These are phyloP conservation scores for Rosa lucieae DNA, from an alignment of 306 rosid genomes.

Conservation along the genomic window DNA sequence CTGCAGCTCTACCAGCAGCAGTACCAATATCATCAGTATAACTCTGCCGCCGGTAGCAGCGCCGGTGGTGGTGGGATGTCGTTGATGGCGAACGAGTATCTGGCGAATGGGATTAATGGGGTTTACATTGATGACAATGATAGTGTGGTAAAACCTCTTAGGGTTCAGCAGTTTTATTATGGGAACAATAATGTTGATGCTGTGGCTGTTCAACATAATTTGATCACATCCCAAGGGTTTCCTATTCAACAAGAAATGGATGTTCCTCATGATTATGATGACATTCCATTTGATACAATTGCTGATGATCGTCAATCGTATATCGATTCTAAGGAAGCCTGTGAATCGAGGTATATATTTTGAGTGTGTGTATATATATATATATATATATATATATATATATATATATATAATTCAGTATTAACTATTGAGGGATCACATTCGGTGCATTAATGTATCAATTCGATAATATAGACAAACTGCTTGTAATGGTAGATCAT, in stretches of 20 bases:
- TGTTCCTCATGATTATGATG: conserved; percentile 27
- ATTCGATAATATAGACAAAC: no score
- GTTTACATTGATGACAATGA: conserved; percentile 17
- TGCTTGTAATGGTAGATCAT: no score
- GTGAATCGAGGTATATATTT: conserved; percentile 41
- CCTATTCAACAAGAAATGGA: conserved; percentile 28
- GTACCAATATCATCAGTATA: conserved; percentile 13
- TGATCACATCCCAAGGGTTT: conserved; percentile 5
- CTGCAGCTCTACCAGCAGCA: conserved; percentile 9
- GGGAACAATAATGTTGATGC: conserved; percentile 18
- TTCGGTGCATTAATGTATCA: not conserved
- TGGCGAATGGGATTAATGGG: conserved; percentile 11
- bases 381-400: not conserved
- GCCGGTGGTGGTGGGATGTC: not conserved
- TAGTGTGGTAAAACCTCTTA: conserved; percentile 16
- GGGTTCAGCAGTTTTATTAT: conserved; percentile 14
- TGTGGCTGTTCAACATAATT: conserved; percentile 11
- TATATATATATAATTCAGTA: not conserved
- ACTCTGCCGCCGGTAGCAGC: not conserved
- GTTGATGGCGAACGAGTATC: not conserved
- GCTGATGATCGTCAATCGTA: conserved; percentile 35
- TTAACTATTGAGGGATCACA: not conserved
- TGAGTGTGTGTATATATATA: not conserved
- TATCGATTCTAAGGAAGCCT: conserved; percentile 33
- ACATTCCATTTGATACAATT: conserved; percentile 35